These are phyloP conservation scores for Marasmius tenuissimus DNA, from an alignment of 1,284 basidiomycete species.

Conservation along the genomic window DNA sequence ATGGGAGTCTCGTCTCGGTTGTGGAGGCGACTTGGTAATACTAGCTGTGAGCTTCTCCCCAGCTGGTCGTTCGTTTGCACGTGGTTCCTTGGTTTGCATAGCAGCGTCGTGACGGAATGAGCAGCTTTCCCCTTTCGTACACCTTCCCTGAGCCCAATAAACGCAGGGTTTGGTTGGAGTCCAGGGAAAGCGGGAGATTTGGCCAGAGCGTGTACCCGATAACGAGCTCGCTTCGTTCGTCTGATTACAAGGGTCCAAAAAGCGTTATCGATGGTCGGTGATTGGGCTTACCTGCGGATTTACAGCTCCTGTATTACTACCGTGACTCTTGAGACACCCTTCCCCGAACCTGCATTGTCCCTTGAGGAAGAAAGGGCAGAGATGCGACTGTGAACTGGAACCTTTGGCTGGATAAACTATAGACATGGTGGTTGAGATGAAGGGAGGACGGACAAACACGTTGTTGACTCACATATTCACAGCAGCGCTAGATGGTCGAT, in stretches of 20 bases:
- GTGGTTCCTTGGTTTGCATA: background rate
- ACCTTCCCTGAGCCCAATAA: slow-evolving; percentile 12
- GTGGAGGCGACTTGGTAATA: background rate
- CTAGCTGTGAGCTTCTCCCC: background rate
- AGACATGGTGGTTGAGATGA: background rate
- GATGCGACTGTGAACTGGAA: background rate
- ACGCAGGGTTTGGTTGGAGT: background rate
- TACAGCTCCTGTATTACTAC: background rate
- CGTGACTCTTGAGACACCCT: slow-evolving; percentile 1
- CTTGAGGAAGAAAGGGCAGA: slow-evolving; percentile 5
- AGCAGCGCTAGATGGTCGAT: background rate
- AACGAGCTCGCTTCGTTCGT: background rate
- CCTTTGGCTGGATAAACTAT: background rate
- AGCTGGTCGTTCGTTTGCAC: background rate
- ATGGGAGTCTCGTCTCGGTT: background rate
- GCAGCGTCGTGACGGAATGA: slow-evolving; percentile 16
- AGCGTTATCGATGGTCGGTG: background rate
- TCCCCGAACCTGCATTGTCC: slow-evolving; percentile 11
- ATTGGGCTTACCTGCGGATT: background rate
- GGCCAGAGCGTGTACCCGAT: background rate
- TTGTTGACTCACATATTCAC: background rate
- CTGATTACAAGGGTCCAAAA: background rate
- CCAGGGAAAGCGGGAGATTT: background rate
- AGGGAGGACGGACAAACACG: background rate
- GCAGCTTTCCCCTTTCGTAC: slow-evolving; percentile 19